phyloP scores from a whole-genome alignment of 148 eudicot species.

The Pharnaceum exiguum region DNA sequence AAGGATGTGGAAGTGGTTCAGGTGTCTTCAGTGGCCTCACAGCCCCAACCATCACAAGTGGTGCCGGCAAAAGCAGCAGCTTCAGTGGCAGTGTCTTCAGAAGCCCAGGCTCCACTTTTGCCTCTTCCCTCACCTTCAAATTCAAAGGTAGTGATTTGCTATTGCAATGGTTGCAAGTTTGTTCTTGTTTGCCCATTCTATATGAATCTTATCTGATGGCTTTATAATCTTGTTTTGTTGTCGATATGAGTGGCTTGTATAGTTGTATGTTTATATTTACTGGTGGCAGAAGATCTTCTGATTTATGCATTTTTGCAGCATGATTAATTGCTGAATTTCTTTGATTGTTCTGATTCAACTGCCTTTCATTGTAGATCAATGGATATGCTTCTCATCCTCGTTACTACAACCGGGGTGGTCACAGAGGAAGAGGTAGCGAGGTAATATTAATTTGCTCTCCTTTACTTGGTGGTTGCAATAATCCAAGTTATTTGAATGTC shows the following conservation, averaged over 20 bases:
- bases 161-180: background rate
- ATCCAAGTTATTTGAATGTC: background rate
- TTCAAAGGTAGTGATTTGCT: conserved; percentile 35
- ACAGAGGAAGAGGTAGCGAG: conserved; percentile 42
- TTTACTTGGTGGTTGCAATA: background rate
- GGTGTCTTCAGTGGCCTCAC: conserved; percentile 19
- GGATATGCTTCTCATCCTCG: conserved; percentile 28
- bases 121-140: conserved; percentile 43
- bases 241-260: background rate
- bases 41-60: conserved; percentile 14
- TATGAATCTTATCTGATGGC: background rate
- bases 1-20: conserved; percentile 48
- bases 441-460: conserved; percentile 9
- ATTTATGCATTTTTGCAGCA: background rate
- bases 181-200: background rate
- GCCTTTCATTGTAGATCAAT: conserved; percentile 28
- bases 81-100: conserved; percentile 16
- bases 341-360: background rate
- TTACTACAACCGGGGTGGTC: conserved; percentile 30
- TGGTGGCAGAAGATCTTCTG: no score
- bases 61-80: conserved; percentile 10
- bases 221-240: background rate
- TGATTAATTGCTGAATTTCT: background rate
- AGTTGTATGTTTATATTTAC: no score
- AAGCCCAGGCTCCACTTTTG: conserved; percentile 32